Base-by-base conservation (phyloP, 257 asterid genomes). In the Haberlea rhodopensis region DNA sequence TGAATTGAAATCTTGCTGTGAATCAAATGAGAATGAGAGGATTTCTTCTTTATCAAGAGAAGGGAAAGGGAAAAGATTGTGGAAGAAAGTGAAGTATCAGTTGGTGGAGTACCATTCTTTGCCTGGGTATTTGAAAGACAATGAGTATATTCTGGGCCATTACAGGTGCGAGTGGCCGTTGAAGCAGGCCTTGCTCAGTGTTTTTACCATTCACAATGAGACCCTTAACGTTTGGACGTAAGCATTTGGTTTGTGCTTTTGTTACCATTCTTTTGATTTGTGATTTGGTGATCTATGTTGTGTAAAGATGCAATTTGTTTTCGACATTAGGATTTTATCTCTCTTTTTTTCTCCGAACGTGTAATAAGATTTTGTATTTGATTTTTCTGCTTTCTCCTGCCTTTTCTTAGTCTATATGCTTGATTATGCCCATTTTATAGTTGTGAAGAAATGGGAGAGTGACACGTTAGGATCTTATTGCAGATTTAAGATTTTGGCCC, bases 141-240 rank as follows among this genome's bases (percentile, higher is more conserved):
- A 94, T 56, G 97, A 94, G 74, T 94, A 79, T 40, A 90, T 90
- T 72, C 80, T 79, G 68, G 81, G 90, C 1, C 76, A 87, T 86
- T 94, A 94, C 72, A 77, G 99, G 57, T 49, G 87, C 11, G 97
- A 90, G 63, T 94, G 99, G 97, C 97, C 99, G 56, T 70, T 94
- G 75, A 90, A 80, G 78, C 95, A 90, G 59, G 78, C 60, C 32
- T 67, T 94, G 61, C 90, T 94, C 60, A 94, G 99, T 79, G 72
- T 84, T n/a, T 94, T 94, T 60, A 70, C 87, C 68, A 87, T 94
- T 79, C 99, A 94, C 75, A 94, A 94, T 56, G 99, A 94, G 85
- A 94, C 99, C 69, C 90, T 94, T 69, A 94, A 94, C 34, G 86
- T 94, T 62, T 94, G 99, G 99, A 90, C 99, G 97, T 87, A 87